Percentiles rank a stretch among this genome's conserved stretches.
Evolutionary conservation across 1,284 basidiomycete genomes (phyloP).

Genomic region (Tetrapyrgos nigripes): DNA sequence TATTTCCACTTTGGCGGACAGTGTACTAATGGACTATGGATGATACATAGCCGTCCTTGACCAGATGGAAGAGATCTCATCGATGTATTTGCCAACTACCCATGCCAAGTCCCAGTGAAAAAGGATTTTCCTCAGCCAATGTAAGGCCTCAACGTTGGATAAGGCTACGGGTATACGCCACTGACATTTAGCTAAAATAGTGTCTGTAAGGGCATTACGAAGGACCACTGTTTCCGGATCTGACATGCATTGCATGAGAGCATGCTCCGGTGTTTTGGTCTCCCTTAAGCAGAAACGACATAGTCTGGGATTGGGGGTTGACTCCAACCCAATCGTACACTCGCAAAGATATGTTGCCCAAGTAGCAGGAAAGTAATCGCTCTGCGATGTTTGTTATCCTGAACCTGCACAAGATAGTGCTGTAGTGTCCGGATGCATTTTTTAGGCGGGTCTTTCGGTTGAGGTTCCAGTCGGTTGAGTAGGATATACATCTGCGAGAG

Average conservation of each 20-base stretch:
- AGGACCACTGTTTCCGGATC: background rate
- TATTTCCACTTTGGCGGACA: too few relatives aligned
- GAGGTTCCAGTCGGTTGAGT: background rate
- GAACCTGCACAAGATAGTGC: too few relatives aligned
- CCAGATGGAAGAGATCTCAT: background rate
- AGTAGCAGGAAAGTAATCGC: too few relatives aligned
- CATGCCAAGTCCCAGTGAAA: background rate
- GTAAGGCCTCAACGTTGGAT: background rate
- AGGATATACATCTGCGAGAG: too few relatives aligned
- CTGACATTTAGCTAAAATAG: background rate
- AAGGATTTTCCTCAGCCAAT: background rate
- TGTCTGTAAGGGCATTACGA: background rate
- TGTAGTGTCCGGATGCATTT: background rate
- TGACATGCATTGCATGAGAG: background rate
- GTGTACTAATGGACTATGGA: slow-evolving; percentile 15
- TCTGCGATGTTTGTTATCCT: too few relatives aligned
- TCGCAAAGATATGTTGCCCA: too few relatives aligned
- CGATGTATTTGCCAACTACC: background rate
- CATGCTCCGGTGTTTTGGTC: background rate
- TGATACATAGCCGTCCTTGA: background rate
- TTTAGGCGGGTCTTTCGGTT: background rate
- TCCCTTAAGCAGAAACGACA: too few relatives aligned
- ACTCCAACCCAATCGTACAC: too few relatives aligned
- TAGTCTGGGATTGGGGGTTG: too few relatives aligned
- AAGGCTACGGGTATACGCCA: background rate